A percentile compares a stretch with the other conserved stretches of the same genome.
phyloP scores from a whole-genome alignment of 2,329 filamentous ascomycete species.

The Aspergillus viridinutans region DNA sequence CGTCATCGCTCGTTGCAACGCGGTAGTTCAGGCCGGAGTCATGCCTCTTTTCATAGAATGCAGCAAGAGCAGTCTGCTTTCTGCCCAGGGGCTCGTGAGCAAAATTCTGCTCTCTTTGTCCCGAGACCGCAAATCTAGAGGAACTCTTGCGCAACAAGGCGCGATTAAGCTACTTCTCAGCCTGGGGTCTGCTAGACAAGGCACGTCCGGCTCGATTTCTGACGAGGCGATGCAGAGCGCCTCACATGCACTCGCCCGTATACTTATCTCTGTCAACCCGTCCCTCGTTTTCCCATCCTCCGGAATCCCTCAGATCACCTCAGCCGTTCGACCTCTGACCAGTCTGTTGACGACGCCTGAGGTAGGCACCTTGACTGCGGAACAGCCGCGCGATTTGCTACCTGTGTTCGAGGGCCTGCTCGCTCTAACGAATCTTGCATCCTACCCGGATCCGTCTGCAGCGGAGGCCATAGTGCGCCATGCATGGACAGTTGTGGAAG shows the following conservation, averaged over 20 bases:
- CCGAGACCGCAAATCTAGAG: conserved; percentile 67
- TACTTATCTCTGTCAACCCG: conserved; percentile 83
- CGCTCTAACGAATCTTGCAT: conserved; percentile 90
- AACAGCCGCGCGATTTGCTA: conserved; percentile 67
- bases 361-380: conserved; percentile 46
- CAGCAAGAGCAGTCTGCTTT: conserved; percentile 65
- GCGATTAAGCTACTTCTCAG: conserved; percentile 78
- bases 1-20: conserved; percentile 70
- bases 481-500: conserved; percentile 74
- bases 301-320: conserved; percentile 65
- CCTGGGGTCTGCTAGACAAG: conserved; percentile 49
- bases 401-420: conserved; percentile 87
- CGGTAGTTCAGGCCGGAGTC: conserved; percentile 72
- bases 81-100: conserved; percentile 65
- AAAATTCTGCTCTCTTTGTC: conserved; percentile 75
- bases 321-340: conserved; percentile 77
- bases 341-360: conserved; percentile 67
- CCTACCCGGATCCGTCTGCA: conserved; percentile 43
- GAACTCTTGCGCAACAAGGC: conserved; percentile 86
- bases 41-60: conserved; percentile 73
- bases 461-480: conserved; percentile 70
- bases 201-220: conserved; percentile 35
- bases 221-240: conserved; percentile 52
- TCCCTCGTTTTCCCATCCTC: conserved; percentile 76
- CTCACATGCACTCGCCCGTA: conserved; percentile 76